Evolutionary conservation across 169 alveolate species (phyloP), one percentile per base, ranked within the genome.

Genomic region (Prorocentrum cordatum): DNA sequence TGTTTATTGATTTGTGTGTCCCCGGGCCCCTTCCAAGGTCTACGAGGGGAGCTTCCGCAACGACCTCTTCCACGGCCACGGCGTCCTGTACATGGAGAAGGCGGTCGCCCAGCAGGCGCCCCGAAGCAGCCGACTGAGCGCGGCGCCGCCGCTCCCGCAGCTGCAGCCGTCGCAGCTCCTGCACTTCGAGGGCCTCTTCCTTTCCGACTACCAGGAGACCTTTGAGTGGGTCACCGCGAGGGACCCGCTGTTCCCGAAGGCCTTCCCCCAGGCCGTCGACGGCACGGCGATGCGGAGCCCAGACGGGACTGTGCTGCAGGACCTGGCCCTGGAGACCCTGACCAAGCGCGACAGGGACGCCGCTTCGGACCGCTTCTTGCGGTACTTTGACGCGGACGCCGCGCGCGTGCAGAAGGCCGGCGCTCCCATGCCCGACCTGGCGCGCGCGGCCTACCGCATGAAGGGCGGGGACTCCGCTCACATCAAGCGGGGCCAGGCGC

Each of bases 391-490:
- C 26, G n/a, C 47, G 26, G 54, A 32, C 31, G 22, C 42, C 31
- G 22, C 47, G 26, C 27, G 47, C 26, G 67, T 58, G 31, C 67
- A 58, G 26, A 4, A 12, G 3, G 31, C 67, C 18, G 67, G 67
- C 10, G 35, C 18, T 22, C 67, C 67, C 35, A 24, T 58, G 67
- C 67, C 67, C 16, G 67, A 58, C 24, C 67, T 58, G 67, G 67
- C 67, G 35, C 2, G 18, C 35, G 67, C 47, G 33, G 42, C 10
- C 66, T 83, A 83, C 68, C 83, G 47, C 38, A 6, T 20, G 45
- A 83, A 83, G 38, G 91, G 71, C 29, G 83, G 91, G 20, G 91
- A 83, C 22, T 61, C 83, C 4, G 58, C 45, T 32, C 91, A 83
- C 73, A 83, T 83, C 84, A 38, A 54, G 31, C 6, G 68, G 27